These are phyloP conservation scores for Conoideocrella luteorostrata DNA, from an alignment of 2,329 filamentous ascomycete species.

Conservation along the genomic window DNA sequence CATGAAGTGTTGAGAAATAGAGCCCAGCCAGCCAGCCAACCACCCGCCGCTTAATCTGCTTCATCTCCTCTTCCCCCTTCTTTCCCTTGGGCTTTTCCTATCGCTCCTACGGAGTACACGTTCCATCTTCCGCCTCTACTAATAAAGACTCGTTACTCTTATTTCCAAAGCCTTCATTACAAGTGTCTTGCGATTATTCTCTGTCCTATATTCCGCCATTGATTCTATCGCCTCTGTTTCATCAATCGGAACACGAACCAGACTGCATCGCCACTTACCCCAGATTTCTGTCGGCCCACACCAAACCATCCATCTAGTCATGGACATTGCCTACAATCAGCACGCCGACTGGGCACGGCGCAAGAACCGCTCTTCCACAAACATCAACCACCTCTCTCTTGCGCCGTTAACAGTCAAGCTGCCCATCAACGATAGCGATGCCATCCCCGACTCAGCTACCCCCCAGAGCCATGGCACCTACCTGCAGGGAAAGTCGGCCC, in stretches of 20 bases:
- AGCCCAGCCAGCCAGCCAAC: neutral
- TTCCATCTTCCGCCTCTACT: too few relatives aligned
- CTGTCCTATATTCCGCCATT: too few relatives aligned
- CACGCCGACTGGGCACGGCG: slow-evolving; percentile 51
- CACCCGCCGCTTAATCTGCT: neutral
- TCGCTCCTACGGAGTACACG: too few relatives aligned
- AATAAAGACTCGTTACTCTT: too few relatives aligned
- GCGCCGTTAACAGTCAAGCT: slow-evolving; percentile 59
- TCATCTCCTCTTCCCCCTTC: slow-evolving; percentile 1
- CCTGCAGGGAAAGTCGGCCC: slow-evolving; percentile 55
- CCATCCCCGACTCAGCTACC: slow-evolving; percentile 30
- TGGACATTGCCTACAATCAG: slow-evolving; percentile 58
- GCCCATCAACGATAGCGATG: slow-evolving; percentile 48
- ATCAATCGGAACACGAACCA: too few relatives aligned
- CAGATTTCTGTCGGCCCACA: neutral
- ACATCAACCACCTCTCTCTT: slow-evolving; percentile 54
- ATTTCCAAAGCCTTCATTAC: too few relatives aligned
- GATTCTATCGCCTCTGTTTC: too few relatives aligned
- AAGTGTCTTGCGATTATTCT: too few relatives aligned
- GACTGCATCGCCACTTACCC: too few relatives aligned
- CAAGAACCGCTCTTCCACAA: slow-evolving; percentile 52
- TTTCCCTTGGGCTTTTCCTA: too few relatives aligned
- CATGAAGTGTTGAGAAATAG: too few relatives aligned
- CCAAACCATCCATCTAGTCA: slow-evolving; percentile 7
- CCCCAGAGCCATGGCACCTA: slow-evolving; percentile 41